phyloP scores from a whole-genome alignment of 306 rosid species.

The Boehmeria nivea region DNA sequence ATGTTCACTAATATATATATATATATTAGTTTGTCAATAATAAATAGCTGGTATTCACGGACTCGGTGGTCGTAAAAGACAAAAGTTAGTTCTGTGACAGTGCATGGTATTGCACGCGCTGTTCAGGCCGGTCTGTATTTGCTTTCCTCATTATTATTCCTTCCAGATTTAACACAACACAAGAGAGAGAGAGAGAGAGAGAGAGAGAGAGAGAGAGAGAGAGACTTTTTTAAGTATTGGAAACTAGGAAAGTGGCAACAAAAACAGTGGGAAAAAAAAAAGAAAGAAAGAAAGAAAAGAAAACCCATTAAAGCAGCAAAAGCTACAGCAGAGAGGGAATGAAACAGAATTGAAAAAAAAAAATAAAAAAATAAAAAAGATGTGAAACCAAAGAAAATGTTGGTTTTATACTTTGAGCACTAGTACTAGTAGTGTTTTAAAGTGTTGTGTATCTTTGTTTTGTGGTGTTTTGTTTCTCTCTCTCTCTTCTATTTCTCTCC shows the following conservation, averaged over 20 bases:
- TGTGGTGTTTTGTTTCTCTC: slow-evolving; percentile 39
- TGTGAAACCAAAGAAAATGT: slow-evolving; percentile 45
- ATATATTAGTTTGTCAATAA: too few species aligned
- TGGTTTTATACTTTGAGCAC: slow-evolving; percentile 8
- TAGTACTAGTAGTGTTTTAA: background rate
- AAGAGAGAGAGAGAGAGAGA: too few species aligned
- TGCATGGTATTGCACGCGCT: slow-evolving; percentile 1
- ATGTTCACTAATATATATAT: too few species aligned
- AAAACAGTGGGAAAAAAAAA: slow-evolving; percentile 16
- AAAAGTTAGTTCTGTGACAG: background rate
- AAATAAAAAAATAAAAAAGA: slow-evolving; percentile 20
- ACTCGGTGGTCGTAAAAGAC: background rate
- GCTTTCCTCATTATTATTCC: background rate
- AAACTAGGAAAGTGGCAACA: slow-evolving; percentile 45
- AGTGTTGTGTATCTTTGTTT: too few species aligned
- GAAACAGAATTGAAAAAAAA: background rate
- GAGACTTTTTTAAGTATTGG: slow-evolving; percentile 26
- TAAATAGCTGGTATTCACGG: background rate
- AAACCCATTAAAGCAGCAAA: slow-evolving; percentile 25
- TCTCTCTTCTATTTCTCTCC: slow-evolving; percentile 20
- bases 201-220: too few species aligned
- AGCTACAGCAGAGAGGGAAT: slow-evolving; percentile 27
- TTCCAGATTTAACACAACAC: background rate
- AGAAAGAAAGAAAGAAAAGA: slow-evolving; percentile 39
- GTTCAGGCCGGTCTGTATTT: background rate